Conservation (phyloP, 768 basidiomycete genomes). For the Leccinum boreale region DNA sequence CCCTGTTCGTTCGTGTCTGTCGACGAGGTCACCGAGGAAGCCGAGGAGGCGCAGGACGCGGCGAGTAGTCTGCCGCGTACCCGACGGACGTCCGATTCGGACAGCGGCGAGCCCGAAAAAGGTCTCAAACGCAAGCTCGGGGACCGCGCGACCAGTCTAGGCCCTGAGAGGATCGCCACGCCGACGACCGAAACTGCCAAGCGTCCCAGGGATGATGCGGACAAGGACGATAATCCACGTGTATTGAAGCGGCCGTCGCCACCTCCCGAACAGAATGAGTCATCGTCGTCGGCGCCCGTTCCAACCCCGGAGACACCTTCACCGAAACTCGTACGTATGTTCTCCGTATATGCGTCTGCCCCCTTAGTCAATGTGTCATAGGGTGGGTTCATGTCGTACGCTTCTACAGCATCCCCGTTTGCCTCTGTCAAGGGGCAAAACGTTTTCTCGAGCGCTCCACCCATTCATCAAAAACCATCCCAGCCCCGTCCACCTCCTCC, state of each 20-base stretch:
- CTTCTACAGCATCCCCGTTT: slow-evolving; percentile 71
- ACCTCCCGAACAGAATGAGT: slow-evolving; percentile 52
- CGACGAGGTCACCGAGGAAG: slow-evolving; percentile 26
- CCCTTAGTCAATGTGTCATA: slow-evolving; percentile 23
- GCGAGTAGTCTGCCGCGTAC: slow-evolving; percentile 23
- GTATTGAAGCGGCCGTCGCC: slow-evolving; percentile 62
- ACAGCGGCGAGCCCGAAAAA: slow-evolving; percentile 51
- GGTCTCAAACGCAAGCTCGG: slow-evolving; percentile 66
- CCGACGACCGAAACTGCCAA: slow-evolving; percentile 43
- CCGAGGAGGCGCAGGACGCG: slow-evolving; percentile 29
- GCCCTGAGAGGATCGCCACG: slow-evolving; percentile 37
- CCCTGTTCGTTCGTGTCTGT: slow-evolving; percentile 17
- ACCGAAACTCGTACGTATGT: slow-evolving; percentile 45
- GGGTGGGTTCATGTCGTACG: slow-evolving; percentile 81
- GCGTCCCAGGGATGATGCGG: slow-evolving; percentile 59
- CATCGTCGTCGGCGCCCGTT: slow-evolving; percentile 4
- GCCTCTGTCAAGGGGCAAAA: slow-evolving; percentile 70
- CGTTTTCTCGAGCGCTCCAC: slow-evolving; percentile 32
- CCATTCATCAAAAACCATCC: slow-evolving; percentile 28
- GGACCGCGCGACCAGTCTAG: slow-evolving; percentile 65
- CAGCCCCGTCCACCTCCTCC: slow-evolving; percentile 23
- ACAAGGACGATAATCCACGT: slow-evolving; percentile 61
- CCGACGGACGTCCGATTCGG: slow-evolving; percentile 40
- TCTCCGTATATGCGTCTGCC: slow-evolving; percentile 1
- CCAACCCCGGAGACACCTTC: slow-evolving; percentile 26